Percentiles rank a stretch among this genome's conserved stretches.
These are phyloP conservation scores for Rhododendron mucronatum DNA, from an alignment of 148 eudicot genomes.

Conservation along the genomic window DNA sequence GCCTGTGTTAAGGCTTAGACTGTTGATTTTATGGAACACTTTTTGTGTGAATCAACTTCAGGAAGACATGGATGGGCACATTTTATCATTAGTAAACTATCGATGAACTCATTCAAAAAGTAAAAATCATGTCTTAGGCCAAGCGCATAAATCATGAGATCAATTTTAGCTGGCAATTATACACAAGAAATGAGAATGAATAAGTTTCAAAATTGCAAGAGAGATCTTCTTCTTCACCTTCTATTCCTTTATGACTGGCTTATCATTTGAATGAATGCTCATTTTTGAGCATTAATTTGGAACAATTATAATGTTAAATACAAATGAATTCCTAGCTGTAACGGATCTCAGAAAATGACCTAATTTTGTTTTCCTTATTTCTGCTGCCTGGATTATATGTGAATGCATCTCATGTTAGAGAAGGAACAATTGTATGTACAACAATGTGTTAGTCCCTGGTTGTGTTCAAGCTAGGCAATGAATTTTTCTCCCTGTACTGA, in stretches of 20 bases:
- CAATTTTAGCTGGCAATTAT: not conserved
- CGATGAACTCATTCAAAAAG: not conserved
- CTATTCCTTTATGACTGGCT: not conserved
- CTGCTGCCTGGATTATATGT: constrained; percentile 21
- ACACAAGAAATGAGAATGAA: not conserved
- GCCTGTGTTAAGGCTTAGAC: not conserved
- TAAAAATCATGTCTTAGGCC: not conserved
- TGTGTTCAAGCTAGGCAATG: constrained; percentile 1
- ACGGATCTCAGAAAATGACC: constrained; percentile 9
- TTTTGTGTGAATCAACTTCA: not conserved
- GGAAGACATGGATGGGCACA: constrained; percentile 5
- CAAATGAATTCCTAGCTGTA: constrained; percentile 10
- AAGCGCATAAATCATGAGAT: not conserved
- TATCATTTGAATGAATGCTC: constrained; percentile 10
- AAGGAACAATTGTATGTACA: constrained; percentile 18
- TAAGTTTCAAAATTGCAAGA: not conserved
- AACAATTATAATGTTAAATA: constrained; percentile 6
- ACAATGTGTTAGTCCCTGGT: constrained; percentile 18
- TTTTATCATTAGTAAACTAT: not conserved
- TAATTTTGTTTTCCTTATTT: not conserved
- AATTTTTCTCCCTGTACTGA: not conserved
- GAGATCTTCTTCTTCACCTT: not conserved
- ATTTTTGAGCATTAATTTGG: constrained; percentile 10
- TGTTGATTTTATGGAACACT: not conserved
- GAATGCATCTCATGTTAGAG: constrained; percentile 16